Percentiles rank a stretch among this genome's conserved stretches.
phyloP scores from a whole-genome alignment of 129 eudicot species.

The Flaveria linearis region DNA sequence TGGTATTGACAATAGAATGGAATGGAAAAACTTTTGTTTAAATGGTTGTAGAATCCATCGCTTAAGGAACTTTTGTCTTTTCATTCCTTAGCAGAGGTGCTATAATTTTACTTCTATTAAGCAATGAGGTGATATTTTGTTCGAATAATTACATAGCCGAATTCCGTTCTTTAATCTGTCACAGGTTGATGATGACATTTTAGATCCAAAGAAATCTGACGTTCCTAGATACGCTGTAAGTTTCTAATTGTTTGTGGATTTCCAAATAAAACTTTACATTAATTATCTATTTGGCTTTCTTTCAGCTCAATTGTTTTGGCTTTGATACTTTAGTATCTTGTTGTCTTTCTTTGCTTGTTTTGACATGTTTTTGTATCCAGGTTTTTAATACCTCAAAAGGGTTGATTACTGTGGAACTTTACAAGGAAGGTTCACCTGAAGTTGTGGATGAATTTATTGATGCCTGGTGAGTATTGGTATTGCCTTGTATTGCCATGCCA shows the following conservation, averaged over 20 bases:
- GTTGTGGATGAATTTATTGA: constrained; percentile 77
- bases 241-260: constrained; percentile 7
- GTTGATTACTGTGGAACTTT: constrained; percentile 74
- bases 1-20: constrained; percentile 6
- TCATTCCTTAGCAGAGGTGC: not conserved
- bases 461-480: constrained; percentile 55
- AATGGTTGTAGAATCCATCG: not conserved
- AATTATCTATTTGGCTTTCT: constrained; percentile 4
- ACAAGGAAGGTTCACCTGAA: constrained; percentile 93
- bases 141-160: not conserved
- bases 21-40: constrained; percentile 3
- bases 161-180: constrained; percentile 30
- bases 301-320: not conserved
- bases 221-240: constrained; percentile 82
- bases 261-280: constrained; percentile 1
- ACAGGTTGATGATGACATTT: constrained; percentile 55
- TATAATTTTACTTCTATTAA: not conserved
- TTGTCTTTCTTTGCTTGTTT: constrained; percentile 5
- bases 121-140: constrained; percentile 14
- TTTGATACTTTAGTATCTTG: constrained; percentile 3
- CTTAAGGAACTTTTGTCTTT: not conserved
- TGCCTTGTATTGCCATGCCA: constrained; percentile 20
- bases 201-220: constrained; percentile 61
- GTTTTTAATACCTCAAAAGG: constrained; percentile 85
- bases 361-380: constrained; percentile 42